Evolutionary conservation across 2,329 filamentous ascomycete species (phyloP), one percentile per base, ranked within the genome.

Genomic region (Coleophoma eucalyptorum): DNA sequence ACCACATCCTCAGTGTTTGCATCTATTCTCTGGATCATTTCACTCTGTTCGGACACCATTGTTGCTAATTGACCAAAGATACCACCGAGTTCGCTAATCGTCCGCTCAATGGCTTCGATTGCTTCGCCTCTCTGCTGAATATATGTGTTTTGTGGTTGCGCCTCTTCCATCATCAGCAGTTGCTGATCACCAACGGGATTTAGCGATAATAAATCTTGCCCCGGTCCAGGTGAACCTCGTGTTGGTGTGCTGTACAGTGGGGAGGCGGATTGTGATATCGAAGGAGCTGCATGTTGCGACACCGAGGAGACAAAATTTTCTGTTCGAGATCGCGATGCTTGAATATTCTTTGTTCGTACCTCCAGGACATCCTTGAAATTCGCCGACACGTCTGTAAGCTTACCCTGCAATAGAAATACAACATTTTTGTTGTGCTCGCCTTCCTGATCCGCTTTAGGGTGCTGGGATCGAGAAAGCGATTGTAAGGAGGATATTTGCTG

Each of bases 401-500:
- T 94, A 55, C 90, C 90, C 71, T 97, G 91, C 16, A 97, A 75
- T 66, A 97, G 79, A 55, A 96, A 85, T 3, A 97, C 89, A 32
- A 97, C 94, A 65, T 97, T 97, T 72, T 96, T 96, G 76, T 96
- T 96, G 74, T 99, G 95, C 67, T 97, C 92, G 60, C 91, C 91
- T 69, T 96, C 90, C 66, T 97, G 92, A 60, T 81, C 83, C 56
- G 73, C 76, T 57, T 77, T 79, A 16, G 89, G 87, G 61, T 93
- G 87, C 69, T 92, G 86, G 52, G 89, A 81, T 49, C 85, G 81
- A 13, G 90, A 87, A 43, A 97, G 78, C 6, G 79, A 73, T 66
- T 96, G 89, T n/a, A 99, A 76, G 10, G 79, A 77, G 43, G 88
- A 87, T 61, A 97, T 97, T 65, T 96, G 89, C 59, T 90, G 84